Percentiles rank a stretch among this genome's conserved stretches.
These are phyloP conservation scores for Piper betle DNA, from an alignment of 164 flowering plant species.

Conservation along the genomic window DNA sequence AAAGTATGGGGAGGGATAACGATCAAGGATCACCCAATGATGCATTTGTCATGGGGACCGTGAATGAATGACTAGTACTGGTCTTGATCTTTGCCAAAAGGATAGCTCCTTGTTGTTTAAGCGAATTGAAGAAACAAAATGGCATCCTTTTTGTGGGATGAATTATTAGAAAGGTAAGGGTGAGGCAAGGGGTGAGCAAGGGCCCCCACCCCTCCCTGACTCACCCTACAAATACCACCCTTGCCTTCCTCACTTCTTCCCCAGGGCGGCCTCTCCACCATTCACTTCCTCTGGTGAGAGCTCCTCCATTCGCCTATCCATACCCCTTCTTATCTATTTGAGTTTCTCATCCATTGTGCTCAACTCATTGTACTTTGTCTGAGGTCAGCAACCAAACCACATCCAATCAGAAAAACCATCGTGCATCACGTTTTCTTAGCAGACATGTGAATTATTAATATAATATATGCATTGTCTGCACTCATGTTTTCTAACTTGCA, in stretches of 20 bases:
- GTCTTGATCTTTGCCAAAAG: constrained; percentile 2
- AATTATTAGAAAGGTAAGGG: not conserved
- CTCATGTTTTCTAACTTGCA: no score
- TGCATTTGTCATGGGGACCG: not conserved
- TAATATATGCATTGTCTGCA: no score
- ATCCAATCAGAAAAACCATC: no score
- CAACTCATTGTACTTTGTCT: no score
- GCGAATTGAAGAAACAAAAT: not conserved
- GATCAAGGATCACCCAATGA: constrained; percentile 10
- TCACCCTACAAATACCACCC: constrained; percentile 30
- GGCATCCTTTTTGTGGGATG: not conserved
- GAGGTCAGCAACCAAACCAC: no score
- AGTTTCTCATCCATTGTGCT: no score
- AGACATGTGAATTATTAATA: no score
- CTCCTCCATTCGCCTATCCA: no score
- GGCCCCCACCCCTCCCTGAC: constrained; percentile 20
- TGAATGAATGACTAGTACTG: not conserved
- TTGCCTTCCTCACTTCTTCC: constrained; percentile 15
- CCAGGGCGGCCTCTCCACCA: constrained; percentile 6
- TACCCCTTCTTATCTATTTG: no score
- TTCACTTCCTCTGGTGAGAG: not conserved
- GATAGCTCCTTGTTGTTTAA: not conserved
- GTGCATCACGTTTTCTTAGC: no score
- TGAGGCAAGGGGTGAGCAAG: not conserved
- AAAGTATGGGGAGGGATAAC: constrained; percentile 1